Evolutionary conservation across 75 land plant species (phyloP).

Genomic region (Picea glauca): DNA sequence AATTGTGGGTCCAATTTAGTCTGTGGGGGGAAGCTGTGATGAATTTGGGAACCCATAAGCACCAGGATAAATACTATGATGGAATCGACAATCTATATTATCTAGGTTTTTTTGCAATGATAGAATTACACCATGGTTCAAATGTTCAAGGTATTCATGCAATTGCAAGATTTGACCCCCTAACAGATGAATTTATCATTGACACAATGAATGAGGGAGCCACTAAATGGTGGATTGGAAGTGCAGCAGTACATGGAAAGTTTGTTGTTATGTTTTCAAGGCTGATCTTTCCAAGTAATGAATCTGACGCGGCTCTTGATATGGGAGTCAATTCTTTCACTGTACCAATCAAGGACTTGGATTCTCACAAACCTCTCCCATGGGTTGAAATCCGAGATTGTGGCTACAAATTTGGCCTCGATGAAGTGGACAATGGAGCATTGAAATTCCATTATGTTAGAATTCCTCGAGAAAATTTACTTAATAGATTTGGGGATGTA

Average conservation of each 20-base stretch:
- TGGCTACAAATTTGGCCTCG: constrained; percentile 90
- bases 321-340: constrained; percentile 98
- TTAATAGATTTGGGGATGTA: too few species aligned
- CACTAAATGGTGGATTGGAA: constrained; percentile 99
- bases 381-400: constrained; percentile 94
- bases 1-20: too few species aligned
- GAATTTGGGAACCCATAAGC: too few species aligned
- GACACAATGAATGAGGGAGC: constrained; percentile 97
- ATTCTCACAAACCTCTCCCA: constrained; percentile 70
- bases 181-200: constrained; percentile 82
- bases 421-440: constrained; percentile 97
- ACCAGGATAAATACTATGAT: too few species aligned
- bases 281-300: constrained; percentile 69
- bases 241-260: constrained; percentile 97
- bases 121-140: too few species aligned
- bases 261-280: constrained; percentile 92
- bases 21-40: too few species aligned
- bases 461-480: too few species aligned
- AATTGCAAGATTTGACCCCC: too few species aligned
- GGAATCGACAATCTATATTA: too few species aligned
- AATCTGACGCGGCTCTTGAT: constrained; percentile 38
- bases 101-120: too few species aligned
- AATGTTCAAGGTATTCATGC: too few species aligned
- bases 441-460: neutral
- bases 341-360: constrained; percentile 85